These are phyloP conservation scores for Fusarium buxicola DNA, from an alignment of 2,329 filamentous ascomycete species.

Conservation along the genomic window DNA sequence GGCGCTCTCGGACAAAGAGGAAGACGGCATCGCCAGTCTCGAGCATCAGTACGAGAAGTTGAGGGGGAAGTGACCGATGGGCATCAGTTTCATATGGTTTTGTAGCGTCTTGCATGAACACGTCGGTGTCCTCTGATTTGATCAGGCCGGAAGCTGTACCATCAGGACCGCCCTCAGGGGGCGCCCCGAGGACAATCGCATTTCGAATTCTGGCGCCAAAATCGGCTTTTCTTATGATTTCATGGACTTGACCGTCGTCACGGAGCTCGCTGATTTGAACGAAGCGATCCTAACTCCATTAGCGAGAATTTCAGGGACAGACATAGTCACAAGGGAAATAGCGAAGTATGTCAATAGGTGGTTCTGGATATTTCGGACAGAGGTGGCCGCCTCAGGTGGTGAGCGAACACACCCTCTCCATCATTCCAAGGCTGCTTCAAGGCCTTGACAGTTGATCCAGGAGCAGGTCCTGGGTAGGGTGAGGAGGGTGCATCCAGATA, in stretches of 20 bases:
- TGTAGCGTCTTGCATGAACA: slow-evolving; percentile 51
- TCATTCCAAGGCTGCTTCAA: background rate
- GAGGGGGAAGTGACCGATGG: slow-evolving; percentile 70
- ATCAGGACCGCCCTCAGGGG: slow-evolving; percentile 47
- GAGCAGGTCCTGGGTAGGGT: background rate
- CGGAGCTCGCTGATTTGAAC: slow-evolving; percentile 84
- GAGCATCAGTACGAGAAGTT: slow-evolving; percentile 82
- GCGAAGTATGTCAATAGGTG: slow-evolving; percentile 8
- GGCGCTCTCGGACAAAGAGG: slow-evolving; percentile 69
- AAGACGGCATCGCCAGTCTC: slow-evolving; percentile 81
- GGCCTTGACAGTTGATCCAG: no score
- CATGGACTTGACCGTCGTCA: slow-evolving; percentile 75
- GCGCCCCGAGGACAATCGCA: slow-evolving; percentile 77
- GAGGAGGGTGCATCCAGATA: background rate
- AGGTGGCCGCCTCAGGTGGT: background rate
- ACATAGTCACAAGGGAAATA: background rate
- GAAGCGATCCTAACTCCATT: slow-evolving; percentile 71
- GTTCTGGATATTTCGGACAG: background rate
- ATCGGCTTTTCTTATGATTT: slow-evolving; percentile 81
- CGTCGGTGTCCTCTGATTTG: slow-evolving; percentile 57
- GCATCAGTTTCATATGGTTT: slow-evolving; percentile 13
- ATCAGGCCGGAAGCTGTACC: slow-evolving; percentile 40
- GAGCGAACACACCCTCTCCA: background rate
- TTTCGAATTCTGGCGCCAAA: slow-evolving; percentile 84
- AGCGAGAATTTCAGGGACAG: slow-evolving; percentile 13